Evolutionary conservation across 169 alveolate genomes (phyloP), one percentile per base, ranked within the genome.

Genomic region (Plasmodium ovale): DNA sequence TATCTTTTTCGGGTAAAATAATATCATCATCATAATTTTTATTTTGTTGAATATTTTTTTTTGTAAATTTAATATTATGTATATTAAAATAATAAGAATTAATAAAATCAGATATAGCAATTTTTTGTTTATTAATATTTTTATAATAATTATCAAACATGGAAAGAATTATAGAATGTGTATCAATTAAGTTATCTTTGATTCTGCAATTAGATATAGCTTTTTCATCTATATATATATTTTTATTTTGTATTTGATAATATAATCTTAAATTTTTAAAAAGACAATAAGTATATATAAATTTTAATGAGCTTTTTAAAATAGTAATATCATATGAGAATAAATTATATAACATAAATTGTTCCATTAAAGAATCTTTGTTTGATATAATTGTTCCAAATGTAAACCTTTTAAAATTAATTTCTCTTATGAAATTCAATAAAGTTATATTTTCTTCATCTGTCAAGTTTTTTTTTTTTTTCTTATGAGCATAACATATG

Each of bases 271-370:
- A 74, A 62, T 74, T 74, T 47, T 74, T 74, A 47, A 74, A 74
- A 21, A 74, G 62, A 35, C 88, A 74, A 39, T 16, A 74, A 1
- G 88, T 64, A 33, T 59, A 74, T 12, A 74, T 74, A 14, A 74
- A 27, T 29, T 74, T 74, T 27, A 74, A 62, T 1, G 88, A 3
- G 5, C 88, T 37, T 42, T 74, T 74, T 16, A 74, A 35, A 44
- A 27, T 44, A 7, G 88, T 44, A 7, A 74, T 74, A 49, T 74
- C 74, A 47, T 74, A 74, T 9, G 88, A 74, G 9, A 74, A 74
- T 23, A 74, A 39, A 42, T 74, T 74, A 39, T 74, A 74, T 14
- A 74, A 62, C 77, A 74, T 74, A 54, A 74, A 74, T 54, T 74
- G 72, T 47, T 74, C 88, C 27, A 60, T 44, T 33, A 60, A 33